These are phyloP conservation scores for Corylus heterophylla DNA, from an alignment of 306 rosid genomes.

Conservation along the genomic window DNA sequence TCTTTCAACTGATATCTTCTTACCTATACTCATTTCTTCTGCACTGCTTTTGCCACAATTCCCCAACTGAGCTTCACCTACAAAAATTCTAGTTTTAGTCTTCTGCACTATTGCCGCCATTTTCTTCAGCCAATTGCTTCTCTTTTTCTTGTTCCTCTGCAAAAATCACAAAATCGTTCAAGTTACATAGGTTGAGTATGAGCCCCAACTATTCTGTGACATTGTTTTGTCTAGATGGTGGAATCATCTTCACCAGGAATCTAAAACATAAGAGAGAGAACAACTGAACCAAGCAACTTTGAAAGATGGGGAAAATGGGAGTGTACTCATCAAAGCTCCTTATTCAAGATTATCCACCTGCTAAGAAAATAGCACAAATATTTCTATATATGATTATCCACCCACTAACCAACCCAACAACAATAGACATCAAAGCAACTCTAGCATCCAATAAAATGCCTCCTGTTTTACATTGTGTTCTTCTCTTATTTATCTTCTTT, in stretches of 20 bases:
- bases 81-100: slow-evolving; percentile 29
- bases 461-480: not conserved
- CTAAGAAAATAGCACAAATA: not conserved
- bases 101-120: slow-evolving; percentile 41
- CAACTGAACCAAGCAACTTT: not conserved
- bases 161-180: slow-evolving; percentile 1
- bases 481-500: not conserved
- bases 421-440: not conserved
- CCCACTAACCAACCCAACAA: not conserved
- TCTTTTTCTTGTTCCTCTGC: slow-evolving; percentile 87
- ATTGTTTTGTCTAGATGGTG: not conserved
- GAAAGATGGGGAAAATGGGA: not conserved
- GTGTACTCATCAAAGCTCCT: not conserved
- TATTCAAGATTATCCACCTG: not conserved
- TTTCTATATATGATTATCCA: not conserved
- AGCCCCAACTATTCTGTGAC: not conserved
- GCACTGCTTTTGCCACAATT: not conserved
- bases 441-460: not conserved
- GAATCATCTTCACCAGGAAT: not conserved
- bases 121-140: slow-evolving; percentile 62
- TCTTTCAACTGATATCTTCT: not conserved
- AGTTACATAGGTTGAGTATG: not conserved
- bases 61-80: slow-evolving; percentile 2
- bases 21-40: not conserved
- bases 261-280: not conserved